Evolutionary conservation across 805 yeast species (phyloP), one percentile per base, ranked within the genome.

Genomic region (Candida nanaspora): DNA sequence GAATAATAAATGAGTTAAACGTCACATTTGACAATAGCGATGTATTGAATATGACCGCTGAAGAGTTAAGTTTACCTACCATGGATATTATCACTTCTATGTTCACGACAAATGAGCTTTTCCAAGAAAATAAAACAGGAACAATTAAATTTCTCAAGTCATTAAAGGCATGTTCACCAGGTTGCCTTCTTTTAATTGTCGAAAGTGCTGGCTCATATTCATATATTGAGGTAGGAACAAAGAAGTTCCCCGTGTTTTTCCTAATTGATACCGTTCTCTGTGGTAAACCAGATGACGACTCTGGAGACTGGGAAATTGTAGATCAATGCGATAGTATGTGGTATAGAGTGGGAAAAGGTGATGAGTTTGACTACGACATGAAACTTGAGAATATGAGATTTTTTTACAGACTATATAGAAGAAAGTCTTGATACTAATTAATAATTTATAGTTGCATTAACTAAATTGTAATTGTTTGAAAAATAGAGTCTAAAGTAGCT

Each of bases 151-250:
- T 83, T 38, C 64, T 87, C 40, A 78, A 79, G 44, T 54, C 61
- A 10, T 58, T 87, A 43, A 70, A 75, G 40, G 47, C 53, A 5
- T 85, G 94, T 58, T 54, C 60, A 28, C 41, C 57, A 1, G 93
- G 89, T 0, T 62, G 86, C 14, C 58, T 73, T 23, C 59, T 87
- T 28, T 65, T 88, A 35, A 76, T 87, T 20, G 76, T 86, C 2
- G 96, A 87, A 53, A 82, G 93, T 62, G 96, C 96, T 0, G 96
- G 96, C 0, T 83, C 94, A 9, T 87, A 80, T 59, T 85, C 95
- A 1, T 81, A 86, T 50, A 83, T 87, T 30, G 70, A 77, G 2
- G 72, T 87, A 33, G 95, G 95, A 3, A 59, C 76, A 25, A 86
- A 82, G 56, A 74, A 67, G 48, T 87, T 87, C 63, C 96, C 96